A percentile compares a stretch with the other conserved stretches of the same genome.
These are phyloP conservation scores for Pseudocercospora vitis DNA, from an alignment of 2,329 filamentous ascomycete genomes.

Conservation along the genomic window DNA sequence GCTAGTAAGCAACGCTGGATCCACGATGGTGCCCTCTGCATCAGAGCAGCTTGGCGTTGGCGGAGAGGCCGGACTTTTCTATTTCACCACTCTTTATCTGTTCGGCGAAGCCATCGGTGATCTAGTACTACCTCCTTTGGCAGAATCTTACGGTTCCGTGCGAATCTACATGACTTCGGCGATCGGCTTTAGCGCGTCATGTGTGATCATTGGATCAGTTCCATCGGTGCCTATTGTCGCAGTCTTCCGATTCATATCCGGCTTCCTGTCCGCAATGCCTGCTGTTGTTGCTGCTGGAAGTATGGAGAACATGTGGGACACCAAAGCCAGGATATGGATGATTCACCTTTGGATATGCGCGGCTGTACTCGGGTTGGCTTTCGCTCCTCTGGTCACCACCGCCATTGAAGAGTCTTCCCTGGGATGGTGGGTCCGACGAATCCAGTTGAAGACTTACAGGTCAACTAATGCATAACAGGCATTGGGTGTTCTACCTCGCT, in stretches of 20 bases:
- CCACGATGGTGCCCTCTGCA: slow-evolving; percentile 20
- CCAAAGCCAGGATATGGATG: slow-evolving; percentile 46
- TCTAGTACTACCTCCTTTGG: slow-evolving; percentile 42
- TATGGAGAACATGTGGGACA: slow-evolving; percentile 47
- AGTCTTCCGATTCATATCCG: slow-evolving; percentile 46
- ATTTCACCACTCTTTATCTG: slow-evolving; percentile 23
- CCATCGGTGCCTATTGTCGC: slow-evolving; percentile 41
- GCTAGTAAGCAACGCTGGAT: slow-evolving; percentile 27
- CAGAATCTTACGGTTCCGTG: slow-evolving; percentile 42
- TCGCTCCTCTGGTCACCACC: slow-evolving; percentile 48
- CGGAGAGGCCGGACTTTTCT: slow-evolving; percentile 22
- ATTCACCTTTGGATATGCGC: slow-evolving; percentile 48
- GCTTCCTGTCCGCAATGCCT: slow-evolving; percentile 50
- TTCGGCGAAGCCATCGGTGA: slow-evolving; percentile 40
- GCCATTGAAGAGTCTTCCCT: slow-evolving; percentile 17
- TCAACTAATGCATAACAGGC: slow-evolving; percentile 33
- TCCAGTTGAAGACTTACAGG: not conserved
- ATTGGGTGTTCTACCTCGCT: slow-evolving; percentile 49
- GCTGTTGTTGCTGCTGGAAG: slow-evolving; percentile 50
- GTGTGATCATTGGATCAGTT: slow-evolving; percentile 42
- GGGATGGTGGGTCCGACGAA: slow-evolving; percentile 19
- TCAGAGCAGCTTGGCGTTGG: slow-evolving; percentile 23
- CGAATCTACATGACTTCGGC: slow-evolving; percentile 40
- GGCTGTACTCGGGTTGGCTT: slow-evolving; percentile 45
- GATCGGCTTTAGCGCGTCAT: slow-evolving; percentile 37